Conservation (phyloP, 148 eudicot genomes). For the Bassia scoparia region DNA sequence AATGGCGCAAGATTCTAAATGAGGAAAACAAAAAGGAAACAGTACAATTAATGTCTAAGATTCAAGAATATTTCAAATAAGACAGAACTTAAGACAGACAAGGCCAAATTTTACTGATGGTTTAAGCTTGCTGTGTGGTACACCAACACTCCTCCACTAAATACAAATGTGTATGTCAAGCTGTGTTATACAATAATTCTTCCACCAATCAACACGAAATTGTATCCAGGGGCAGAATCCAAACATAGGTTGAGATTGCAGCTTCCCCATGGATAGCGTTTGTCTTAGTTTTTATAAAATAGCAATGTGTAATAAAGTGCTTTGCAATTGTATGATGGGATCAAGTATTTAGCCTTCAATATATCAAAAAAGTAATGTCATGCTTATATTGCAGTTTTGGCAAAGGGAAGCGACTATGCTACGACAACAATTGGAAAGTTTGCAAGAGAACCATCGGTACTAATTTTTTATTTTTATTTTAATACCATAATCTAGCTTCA, state of each 20-base stretch:
- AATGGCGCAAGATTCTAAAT: too few species aligned
- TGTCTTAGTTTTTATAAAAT: not conserved
- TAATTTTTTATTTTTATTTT: too few species aligned
- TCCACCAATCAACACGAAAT: not conserved
- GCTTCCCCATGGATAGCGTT: not conserved
- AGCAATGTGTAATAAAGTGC: not conserved
- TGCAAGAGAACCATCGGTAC: conserved; percentile 77
- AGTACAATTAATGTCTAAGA: too few species aligned
- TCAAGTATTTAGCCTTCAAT: not conserved
- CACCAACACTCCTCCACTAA: not conserved
- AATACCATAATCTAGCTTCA: not conserved
- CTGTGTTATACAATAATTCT: too few species aligned
- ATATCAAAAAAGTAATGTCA: too few species aligned
- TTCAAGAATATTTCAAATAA: too few species aligned
- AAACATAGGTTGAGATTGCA: not conserved
- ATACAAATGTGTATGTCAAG: too few species aligned
- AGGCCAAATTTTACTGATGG: too few species aligned
- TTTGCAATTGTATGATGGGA: not conserved
- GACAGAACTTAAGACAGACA: too few species aligned
- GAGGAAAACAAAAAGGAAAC: too few species aligned
- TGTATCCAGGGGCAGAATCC: not conserved
- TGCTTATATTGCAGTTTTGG: conserved; percentile 51
- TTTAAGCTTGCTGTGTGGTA: not conserved
- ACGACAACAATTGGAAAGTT: conserved; percentile 61
- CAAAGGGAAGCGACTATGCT: conserved; percentile 71